phyloP scores from a whole-genome alignment of 495 filamentous ascomycete genomes.

The Podospora comata region DNA sequence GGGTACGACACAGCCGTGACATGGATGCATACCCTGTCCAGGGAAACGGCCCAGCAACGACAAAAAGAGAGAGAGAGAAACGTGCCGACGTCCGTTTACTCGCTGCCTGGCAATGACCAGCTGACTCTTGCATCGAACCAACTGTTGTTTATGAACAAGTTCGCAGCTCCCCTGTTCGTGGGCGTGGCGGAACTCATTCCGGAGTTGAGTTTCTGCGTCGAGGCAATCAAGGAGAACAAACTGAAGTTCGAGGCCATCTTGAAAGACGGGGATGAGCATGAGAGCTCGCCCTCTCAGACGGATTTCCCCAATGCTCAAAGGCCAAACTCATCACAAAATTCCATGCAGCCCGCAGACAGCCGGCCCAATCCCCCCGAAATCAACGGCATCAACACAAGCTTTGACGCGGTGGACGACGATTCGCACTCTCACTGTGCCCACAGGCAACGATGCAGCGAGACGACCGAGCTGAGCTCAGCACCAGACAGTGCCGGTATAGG shows the following conservation, averaged over 20 bases:
- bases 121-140: constrained; percentile 82
- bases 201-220: constrained; percentile 73
- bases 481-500: constrained; percentile 50
- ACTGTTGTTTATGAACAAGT: constrained; percentile 93
- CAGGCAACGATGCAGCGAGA: constrained; percentile 50
- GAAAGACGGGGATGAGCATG: background rate
- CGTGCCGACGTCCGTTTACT: constrained; percentile 81
- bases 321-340: constrained; percentile 22
- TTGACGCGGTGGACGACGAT: constrained; percentile 27
- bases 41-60: constrained; percentile 91
- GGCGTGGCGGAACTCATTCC: constrained; percentile 80
- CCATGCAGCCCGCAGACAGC: constrained; percentile 25
- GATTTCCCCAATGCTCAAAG: background rate
- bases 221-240: constrained; percentile 75
- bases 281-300: background rate
- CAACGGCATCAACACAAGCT: constrained; percentile 39
- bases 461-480: constrained; percentile 53
- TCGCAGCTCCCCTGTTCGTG: constrained; percentile 86
- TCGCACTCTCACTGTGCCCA: constrained; percentile 28
- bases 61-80: constrained; percentile 84
- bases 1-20: constrained; percentile 73
- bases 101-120: constrained; percentile 78
- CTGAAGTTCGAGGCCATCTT: background rate
- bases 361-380: constrained; percentile 31
- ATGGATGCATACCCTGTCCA: constrained; percentile 88